Evolutionary conservation across 2,329 filamentous ascomycete species (phyloP).

Genomic region (Penicillium sp.): DNA sequence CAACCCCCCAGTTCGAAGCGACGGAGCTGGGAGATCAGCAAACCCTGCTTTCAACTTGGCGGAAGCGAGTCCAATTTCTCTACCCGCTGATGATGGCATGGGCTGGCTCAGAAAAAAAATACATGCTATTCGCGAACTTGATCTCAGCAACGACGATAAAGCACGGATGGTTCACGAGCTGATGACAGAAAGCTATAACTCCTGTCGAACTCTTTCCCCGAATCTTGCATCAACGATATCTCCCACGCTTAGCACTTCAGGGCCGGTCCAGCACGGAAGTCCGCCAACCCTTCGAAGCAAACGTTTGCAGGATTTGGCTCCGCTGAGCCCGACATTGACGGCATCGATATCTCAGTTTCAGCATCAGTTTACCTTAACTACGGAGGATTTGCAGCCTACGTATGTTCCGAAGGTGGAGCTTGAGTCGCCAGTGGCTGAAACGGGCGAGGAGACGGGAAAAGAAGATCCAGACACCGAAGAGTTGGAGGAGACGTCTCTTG

Average conservation of each 20-base stretch:
- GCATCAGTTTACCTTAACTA: conserved; percentile 41
- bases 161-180: conserved; percentile 69
- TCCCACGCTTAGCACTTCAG: conserved; percentile 25
- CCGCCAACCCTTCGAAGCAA: conserved; percentile 26
- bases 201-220: conserved; percentile 34
- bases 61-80: conserved; percentile 22
- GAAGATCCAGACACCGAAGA: conserved; percentile 49
- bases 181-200: conserved; percentile 66
- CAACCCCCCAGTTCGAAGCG: neutral
- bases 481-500: conserved; percentile 58
- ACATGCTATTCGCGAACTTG: conserved; percentile 62
- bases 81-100: conserved; percentile 82
- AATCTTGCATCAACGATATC: conserved; percentile 6
- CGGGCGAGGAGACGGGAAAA: conserved; percentile 28
- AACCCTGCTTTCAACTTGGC: conserved; percentile 12
- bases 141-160: conserved; percentile 62
- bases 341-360: conserved; percentile 28
- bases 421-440: conserved; percentile 25
- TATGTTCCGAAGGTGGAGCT: conserved; percentile 54
- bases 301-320: conserved; percentile 28
- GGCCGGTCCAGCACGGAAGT: conserved; percentile 28
- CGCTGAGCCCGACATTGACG: conserved; percentile 25
- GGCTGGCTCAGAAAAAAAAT: conserved; percentile 64
- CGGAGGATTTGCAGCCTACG: conserved; percentile 64
- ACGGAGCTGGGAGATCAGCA: neutral